These are phyloP conservation scores for Rhodotorula glutinis DNA, from an alignment of 1,284 basidiomycete species.

Conservation along the genomic window DNA sequence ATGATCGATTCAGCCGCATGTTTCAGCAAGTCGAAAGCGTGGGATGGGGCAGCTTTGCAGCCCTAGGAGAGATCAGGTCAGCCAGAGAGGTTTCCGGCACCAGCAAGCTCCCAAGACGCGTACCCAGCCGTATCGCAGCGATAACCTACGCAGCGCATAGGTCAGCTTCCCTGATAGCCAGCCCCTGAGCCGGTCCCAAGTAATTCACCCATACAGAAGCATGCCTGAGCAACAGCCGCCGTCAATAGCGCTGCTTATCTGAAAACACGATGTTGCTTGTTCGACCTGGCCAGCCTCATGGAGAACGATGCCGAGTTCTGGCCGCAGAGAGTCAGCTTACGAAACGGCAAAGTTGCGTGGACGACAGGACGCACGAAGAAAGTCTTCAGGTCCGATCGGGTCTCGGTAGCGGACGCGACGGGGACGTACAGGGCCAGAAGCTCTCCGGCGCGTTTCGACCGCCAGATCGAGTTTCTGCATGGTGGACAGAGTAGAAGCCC, in stretches of 20 bases:
- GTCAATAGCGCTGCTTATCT: conserved; percentile 67
- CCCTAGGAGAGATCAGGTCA: conserved; percentile 28
- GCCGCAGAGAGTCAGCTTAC: not conserved
- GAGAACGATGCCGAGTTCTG: conserved; percentile 67
- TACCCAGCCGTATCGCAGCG: conserved; percentile 86
- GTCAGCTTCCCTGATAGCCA: too few species aligned
- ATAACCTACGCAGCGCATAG: conserved; percentile 33
- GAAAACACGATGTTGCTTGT: conserved; percentile 73
- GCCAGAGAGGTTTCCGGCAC: too few species aligned
- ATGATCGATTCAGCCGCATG: conserved; percentile 76
- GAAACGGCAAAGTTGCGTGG: too few species aligned
- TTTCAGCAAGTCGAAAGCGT: conserved; percentile 77
- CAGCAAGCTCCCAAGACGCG: too few species aligned
- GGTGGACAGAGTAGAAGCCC: conserved; percentile 2
- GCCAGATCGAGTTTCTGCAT: conserved; percentile 12
- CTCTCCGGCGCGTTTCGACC: not conserved
- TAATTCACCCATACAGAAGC: conserved; percentile 73
- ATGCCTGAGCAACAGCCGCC: conserved; percentile 85
- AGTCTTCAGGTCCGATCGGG: conserved; percentile 30
- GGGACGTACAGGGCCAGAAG: not conserved
- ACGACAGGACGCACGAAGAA: conserved; percentile 21
- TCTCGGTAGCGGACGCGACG: not conserved
- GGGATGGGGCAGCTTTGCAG: conserved; percentile 58
- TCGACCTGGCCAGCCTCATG: conserved; percentile 73
- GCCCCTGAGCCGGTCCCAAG: too few species aligned